A percentile compares a stretch with the other conserved stretches of the same genome.
Evolutionary conservation across 148 eudicot genomes (phyloP).

Genomic region (Vaccinium darrowii): DNA sequence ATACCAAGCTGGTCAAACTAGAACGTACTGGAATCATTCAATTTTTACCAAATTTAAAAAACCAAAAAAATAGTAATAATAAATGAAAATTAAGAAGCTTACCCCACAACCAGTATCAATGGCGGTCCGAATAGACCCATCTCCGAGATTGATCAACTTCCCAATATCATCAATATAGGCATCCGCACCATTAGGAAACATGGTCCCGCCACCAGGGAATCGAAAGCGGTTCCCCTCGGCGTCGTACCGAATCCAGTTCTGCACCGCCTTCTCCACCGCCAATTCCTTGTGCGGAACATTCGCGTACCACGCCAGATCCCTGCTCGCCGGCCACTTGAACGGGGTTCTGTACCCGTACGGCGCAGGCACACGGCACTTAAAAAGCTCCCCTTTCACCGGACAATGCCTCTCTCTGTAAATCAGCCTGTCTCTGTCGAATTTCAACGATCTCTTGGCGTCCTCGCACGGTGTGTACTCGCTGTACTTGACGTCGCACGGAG

Average conservation of each 20-base stretch:
- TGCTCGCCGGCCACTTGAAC: conserved; percentile 74
- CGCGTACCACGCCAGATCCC: conserved; percentile 68
- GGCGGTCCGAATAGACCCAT: conserved; percentile 83
- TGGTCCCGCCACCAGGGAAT: conserved; percentile 91
- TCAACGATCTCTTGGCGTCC: conserved; percentile 46
- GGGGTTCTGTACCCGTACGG: conserved; percentile 68
- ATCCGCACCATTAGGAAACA: conserved; percentile 80
- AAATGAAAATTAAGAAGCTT: conserved; percentile 11
- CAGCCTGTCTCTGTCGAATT: conserved; percentile 39
- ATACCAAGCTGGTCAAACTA: background rate
- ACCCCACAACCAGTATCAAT: conserved; percentile 97
- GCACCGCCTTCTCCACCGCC: conserved; percentile 80
- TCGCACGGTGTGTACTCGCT: conserved; percentile 86
- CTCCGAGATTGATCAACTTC: conserved; percentile 49
- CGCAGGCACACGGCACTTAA: conserved; percentile 68
- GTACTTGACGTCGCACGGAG: conserved; percentile 37
- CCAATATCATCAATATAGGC: conserved; percentile 71
- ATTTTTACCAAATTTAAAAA: background rate
- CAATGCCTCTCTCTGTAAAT: conserved; percentile 76
- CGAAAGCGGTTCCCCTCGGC: conserved; percentile 71
- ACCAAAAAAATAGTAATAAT: background rate
- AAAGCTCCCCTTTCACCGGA: conserved; percentile 45
- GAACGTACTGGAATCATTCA: background rate
- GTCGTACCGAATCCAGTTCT: conserved; percentile 75
- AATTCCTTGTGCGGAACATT: conserved; percentile 76